Percentiles rank a stretch among this genome's conserved stretches.
Evolutionary conservation across 768 basidiomycete species (phyloP).

Genomic region (Tylopilus cervinicoccineus): DNA sequence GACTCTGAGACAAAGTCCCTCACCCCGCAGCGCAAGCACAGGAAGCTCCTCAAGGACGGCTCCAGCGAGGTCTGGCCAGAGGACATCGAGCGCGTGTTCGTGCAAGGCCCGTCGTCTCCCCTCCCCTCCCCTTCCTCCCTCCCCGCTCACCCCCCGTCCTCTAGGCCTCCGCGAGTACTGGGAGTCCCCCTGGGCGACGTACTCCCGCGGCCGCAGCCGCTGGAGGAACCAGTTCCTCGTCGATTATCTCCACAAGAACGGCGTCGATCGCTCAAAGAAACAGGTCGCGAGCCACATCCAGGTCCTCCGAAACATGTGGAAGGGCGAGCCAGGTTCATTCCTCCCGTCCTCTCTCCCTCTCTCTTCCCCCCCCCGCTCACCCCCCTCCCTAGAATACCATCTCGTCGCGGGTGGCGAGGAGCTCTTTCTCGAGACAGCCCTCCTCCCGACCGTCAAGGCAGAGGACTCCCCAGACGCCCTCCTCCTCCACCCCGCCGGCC

Average conservation of each 20-base stretch:
- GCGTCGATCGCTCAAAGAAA: constrained; percentile 75
- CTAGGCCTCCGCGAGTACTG: constrained; percentile 73
- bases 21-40: constrained; percentile 77
- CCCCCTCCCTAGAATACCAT: constrained; percentile 52
- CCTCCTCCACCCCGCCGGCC: constrained; percentile 37
- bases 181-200: constrained; percentile 78
- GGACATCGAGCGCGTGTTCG: constrained; percentile 70
- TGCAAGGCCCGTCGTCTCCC: constrained; percentile 61
- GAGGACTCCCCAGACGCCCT: constrained; percentile 48
- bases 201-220: constrained; percentile 71
- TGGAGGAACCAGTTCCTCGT: constrained; percentile 87
- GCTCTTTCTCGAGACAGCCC: constrained; percentile 46
- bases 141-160: constrained; percentile 4
- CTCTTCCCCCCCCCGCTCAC: constrained; percentile 2
- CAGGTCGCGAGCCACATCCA: constrained; percentile 90
- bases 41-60: constrained; percentile 83
- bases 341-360: too few species aligned
- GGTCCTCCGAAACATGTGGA: constrained; percentile 85
- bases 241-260: constrained; percentile 67
- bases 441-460: constrained; percentile 51
- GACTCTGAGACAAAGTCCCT: constrained; percentile 26
- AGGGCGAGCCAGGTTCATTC: constrained; percentile 63
- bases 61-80: constrained; percentile 80
- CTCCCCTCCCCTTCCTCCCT: neutral
- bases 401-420: constrained; percentile 82